Conservation (phyloP, 2,329 filamentous ascomycete genomes). For the Ophiobolus disseminans region DNA sequence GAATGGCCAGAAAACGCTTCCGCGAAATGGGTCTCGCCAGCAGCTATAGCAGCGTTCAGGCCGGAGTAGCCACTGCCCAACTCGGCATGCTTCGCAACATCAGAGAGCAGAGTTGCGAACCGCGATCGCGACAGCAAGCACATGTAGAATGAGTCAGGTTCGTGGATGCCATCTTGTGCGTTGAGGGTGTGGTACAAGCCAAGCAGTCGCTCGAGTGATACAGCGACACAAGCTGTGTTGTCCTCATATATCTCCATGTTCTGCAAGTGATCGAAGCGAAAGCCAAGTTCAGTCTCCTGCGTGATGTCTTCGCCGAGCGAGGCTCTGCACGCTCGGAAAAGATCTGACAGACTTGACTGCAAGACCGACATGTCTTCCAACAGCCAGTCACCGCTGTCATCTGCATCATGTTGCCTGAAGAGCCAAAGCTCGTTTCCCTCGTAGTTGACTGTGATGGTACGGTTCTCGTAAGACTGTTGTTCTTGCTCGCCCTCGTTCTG, state of each 20-base stretch:
- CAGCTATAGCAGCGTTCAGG: constrained; percentile 44
- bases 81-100: constrained; percentile 60
- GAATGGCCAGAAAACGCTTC: constrained; percentile 22
- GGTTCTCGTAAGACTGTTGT: constrained; percentile 16
- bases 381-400: constrained; percentile 40
- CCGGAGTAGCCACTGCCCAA: constrained; percentile 65
- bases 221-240: constrained; percentile 37
- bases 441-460: constrained; percentile 39
- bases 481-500: constrained; percentile 11
- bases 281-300: constrained; percentile 60
- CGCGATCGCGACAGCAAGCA: constrained; percentile 62
- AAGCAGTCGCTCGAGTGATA: constrained; percentile 58
- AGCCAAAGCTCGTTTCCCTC: constrained; percentile 39
- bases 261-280: constrained; percentile 50
- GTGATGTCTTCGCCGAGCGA: constrained; percentile 63
- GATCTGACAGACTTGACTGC: constrained; percentile 52
- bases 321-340: constrained; percentile 64
- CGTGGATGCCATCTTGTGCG: constrained; percentile 63
- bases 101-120: constrained; percentile 60
- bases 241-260: constrained; percentile 43
- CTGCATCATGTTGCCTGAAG: constrained; percentile 39
- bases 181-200: constrained; percentile 66
- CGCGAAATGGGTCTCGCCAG: constrained; percentile 37
- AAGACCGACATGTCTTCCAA: constrained; percentile 34
- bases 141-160: constrained; percentile 65